Evolutionary conservation across 1,284 basidiomycete species (phyloP).

Genomic region (Xerocomus amazonicus): DNA sequence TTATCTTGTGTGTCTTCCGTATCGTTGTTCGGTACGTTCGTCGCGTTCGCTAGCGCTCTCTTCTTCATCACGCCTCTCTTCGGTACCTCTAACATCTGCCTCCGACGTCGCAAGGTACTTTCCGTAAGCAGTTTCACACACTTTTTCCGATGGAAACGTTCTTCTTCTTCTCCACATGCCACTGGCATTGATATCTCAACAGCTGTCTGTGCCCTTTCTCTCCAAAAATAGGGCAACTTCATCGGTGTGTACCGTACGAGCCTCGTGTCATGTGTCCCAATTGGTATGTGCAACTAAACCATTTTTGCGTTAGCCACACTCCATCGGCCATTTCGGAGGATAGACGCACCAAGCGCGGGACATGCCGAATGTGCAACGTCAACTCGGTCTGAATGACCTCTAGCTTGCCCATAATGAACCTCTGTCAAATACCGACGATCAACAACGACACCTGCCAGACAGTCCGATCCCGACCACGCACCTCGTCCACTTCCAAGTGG

Average conservation of each 20-base stretch:
- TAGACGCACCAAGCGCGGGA: constrained; percentile 22
- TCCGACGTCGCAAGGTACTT: constrained; percentile 22
- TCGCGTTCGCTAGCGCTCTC: constrained; percentile 18
- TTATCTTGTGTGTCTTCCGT: not conserved
- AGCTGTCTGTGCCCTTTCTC: constrained; percentile 8
- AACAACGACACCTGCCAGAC: not conserved
- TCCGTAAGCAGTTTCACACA: constrained; percentile 25
- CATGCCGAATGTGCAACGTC: constrained; percentile 10
- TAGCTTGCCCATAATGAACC: constrained; percentile 15
- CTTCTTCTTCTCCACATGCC: not conserved
- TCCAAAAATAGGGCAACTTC: constrained; percentile 19
- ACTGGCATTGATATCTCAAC: not conserved
- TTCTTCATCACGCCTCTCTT: constrained; percentile 9
- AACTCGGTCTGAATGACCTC: constrained; percentile 25
- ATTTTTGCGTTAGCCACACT: not conserved
- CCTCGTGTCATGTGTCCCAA: constrained; percentile 18
- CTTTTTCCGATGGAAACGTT: constrained; percentile 10
- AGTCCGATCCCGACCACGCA: constrained; percentile 4
- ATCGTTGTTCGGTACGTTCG: constrained; percentile 5
- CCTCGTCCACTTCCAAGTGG: constrained; percentile 28
- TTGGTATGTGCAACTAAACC: constrained; percentile 18
- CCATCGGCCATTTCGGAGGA: not conserved
- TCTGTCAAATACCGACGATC: constrained; percentile 1
- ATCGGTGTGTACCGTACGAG: constrained; percentile 21
- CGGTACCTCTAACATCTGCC: constrained; percentile 5